Conservation (phyloP, 192 early-diverging fungal species). For the Geranomyces variabilis region DNA sequence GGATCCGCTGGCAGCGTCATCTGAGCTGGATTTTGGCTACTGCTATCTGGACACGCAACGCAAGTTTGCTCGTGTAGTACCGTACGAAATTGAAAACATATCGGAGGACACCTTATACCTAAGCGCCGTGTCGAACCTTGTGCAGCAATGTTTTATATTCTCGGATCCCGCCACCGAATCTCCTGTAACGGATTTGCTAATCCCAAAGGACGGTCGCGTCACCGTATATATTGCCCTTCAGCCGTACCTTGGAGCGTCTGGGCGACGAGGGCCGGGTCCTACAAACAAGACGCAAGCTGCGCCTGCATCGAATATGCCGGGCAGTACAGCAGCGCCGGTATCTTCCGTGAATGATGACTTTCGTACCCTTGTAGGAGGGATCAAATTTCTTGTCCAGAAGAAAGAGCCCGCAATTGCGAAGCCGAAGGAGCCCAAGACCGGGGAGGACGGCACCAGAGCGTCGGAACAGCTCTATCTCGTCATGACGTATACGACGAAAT, state of each 20-base stretch:
- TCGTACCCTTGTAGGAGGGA: constrained; percentile 77
- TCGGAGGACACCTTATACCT: constrained; percentile 68
- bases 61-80: constrained; percentile 74
- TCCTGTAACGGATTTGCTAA: constrained; percentile 49
- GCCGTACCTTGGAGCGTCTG: constrained; percentile 50
- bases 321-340: background rate
- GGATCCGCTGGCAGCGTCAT: constrained; percentile 38
- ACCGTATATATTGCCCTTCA: constrained; percentile 81
- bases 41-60: constrained; percentile 78
- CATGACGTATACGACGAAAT: constrained; percentile 75
- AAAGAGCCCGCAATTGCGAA: constrained; percentile 37
- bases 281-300: background rate
- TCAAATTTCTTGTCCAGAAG: constrained; percentile 69
- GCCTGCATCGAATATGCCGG: background rate
- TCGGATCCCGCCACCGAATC: constrained; percentile 46
- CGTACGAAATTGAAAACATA: constrained; percentile 72
- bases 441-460: background rate
- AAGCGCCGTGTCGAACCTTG: constrained; percentile 77
- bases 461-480: constrained; percentile 48
- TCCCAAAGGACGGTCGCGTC: constrained; percentile 52
- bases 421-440: background rate
- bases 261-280: background rate
- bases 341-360: constrained; percentile 22
- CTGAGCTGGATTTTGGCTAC: constrained; percentile 75
- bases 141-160: constrained; percentile 80